Conservation (phyloP, 2,329 filamentous ascomycete species). For the Cordyceps cateniannulata region DNA sequence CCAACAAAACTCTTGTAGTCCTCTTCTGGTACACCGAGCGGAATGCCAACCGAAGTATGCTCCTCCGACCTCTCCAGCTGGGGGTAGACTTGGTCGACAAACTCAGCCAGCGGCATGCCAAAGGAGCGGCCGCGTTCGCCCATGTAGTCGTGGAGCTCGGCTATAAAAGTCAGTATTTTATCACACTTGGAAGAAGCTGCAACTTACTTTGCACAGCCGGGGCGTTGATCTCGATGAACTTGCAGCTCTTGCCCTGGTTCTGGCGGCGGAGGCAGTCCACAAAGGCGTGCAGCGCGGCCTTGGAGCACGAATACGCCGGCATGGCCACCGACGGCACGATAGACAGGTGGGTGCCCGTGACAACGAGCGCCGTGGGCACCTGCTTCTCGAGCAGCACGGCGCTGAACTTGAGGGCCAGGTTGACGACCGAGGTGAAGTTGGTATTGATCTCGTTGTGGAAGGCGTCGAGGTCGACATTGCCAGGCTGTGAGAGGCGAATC, state of each 20-base stretch:
- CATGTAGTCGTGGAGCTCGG: constrained; percentile 16
- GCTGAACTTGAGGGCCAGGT: constrained; percentile 18
- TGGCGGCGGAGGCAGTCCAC: constrained; percentile 17
- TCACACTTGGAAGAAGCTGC: neutral
- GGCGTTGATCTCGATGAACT: constrained; percentile 17
- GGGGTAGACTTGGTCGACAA: constrained; percentile 38
- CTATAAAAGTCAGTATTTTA: neutral
- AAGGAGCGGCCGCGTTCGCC: constrained; percentile 15
- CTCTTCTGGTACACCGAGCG: neutral
- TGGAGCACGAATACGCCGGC: constrained; percentile 18
- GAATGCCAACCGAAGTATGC: constrained; percentile 19
- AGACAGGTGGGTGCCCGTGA: constrained; percentile 17
- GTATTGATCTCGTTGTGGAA: constrained; percentile 19
- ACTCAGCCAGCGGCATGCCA: constrained; percentile 30
- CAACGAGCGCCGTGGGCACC: constrained; percentile 12
- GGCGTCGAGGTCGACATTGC: constrained; percentile 20
- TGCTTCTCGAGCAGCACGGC: constrained; percentile 14
- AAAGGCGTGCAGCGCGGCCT: constrained; percentile 19
- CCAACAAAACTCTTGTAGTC: constrained; percentile 7
- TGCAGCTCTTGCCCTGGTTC: constrained; percentile 14
- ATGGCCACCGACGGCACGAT: constrained; percentile 15
- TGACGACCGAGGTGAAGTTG: constrained; percentile 19
- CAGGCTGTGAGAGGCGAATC: constrained; percentile 19
- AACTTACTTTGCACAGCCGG: constrained; percentile 18
- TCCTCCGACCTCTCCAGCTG: constrained; percentile 35